These are phyloP conservation scores for Orbilia javanica DNA, from an alignment of 2,329 filamentous ascomycete species.

Conservation along the genomic window DNA sequence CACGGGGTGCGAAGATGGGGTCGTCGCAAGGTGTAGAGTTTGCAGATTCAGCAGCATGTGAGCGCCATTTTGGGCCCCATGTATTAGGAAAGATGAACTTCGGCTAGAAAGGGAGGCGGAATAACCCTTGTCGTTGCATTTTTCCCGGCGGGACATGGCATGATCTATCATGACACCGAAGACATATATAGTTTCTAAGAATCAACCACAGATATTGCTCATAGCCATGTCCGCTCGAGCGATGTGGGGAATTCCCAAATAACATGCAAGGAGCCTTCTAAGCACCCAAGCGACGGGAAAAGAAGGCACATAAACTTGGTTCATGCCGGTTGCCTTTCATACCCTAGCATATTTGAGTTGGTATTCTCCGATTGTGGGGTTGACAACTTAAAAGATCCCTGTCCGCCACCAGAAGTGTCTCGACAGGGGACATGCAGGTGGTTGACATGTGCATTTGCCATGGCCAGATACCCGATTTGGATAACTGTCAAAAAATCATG, in stretches of 20 bases:
- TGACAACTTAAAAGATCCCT: constrained; percentile 30
- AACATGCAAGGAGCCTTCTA: constrained; percentile 15
- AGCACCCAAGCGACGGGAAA: constrained; percentile 46
- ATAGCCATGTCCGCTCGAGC: background rate
- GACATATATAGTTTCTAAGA: background rate
- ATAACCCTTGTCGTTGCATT: background rate
- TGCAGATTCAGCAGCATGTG: constrained; percentile 5
- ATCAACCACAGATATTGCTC: background rate
- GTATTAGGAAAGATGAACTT: constrained; percentile 41
- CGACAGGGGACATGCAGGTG: background rate
- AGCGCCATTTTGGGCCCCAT: constrained; percentile 11
- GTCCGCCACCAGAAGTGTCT: background rate
- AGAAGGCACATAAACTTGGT: constrained; percentile 37
- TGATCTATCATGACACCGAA: background rate
- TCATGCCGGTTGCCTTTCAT: constrained; percentile 17
- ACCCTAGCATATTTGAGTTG: constrained; percentile 11
- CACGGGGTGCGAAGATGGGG: background rate
- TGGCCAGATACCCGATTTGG: background rate
- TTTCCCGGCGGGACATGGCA: background rate
- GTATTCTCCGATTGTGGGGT: constrained; percentile 25
- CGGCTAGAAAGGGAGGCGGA: constrained; percentile 35
- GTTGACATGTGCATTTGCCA: constrained; percentile 10
- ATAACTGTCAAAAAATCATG: background rate
- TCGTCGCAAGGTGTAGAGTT: background rate
- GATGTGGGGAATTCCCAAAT: constrained; percentile 35